Evolutionary conservation across 2,329 filamentous ascomycete species (phyloP).

Genomic region (Paecilomyces variotii): DNA sequence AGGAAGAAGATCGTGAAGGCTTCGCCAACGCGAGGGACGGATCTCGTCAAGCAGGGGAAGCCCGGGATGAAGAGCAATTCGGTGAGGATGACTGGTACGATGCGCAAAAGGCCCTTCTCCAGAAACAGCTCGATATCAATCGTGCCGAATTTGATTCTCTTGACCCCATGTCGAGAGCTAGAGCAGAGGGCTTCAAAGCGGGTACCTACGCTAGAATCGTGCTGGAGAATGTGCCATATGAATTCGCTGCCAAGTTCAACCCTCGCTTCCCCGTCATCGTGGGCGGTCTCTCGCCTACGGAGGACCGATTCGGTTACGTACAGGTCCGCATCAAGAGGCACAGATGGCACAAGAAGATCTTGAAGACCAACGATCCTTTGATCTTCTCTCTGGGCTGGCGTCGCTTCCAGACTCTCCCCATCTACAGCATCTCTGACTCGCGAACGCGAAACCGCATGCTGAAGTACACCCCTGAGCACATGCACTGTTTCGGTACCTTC

Average conservation of each 20-base stretch:
- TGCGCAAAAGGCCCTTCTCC: slow-evolving; percentile 83
- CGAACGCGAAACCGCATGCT: slow-evolving; percentile 93
- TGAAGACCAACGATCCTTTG: slow-evolving; percentile 95
- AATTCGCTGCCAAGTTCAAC: slow-evolving; percentile 79
- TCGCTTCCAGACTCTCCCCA: slow-evolving; percentile 82
- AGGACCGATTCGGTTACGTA: slow-evolving; percentile 91
- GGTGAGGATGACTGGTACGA: slow-evolving; percentile 99
- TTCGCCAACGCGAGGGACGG: slow-evolving; percentile 79
- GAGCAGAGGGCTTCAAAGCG: slow-evolving; percentile 83
- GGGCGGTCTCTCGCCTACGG: slow-evolving; percentile 84
- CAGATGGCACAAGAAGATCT: slow-evolving; percentile 97
- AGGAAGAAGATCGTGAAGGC: slow-evolving; percentile 96
- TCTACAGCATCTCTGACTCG: slow-evolving; percentile 93
- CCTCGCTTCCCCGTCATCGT: slow-evolving; percentile 76
- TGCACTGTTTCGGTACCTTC: slow-evolving; percentile 96
- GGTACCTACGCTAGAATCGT: slow-evolving; percentile 91
- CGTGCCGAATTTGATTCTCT: slow-evolving; percentile 83
- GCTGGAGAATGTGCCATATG: slow-evolving; percentile 78
- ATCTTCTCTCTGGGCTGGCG: slow-evolving; percentile 97
- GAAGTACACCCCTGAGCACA: slow-evolving; percentile 98
- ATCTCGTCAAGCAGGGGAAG: slow-evolving; percentile 61
- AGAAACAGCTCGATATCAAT: slow-evolving; percentile 96
- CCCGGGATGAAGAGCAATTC: slow-evolving; percentile 65
- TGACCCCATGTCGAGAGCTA: slow-evolving; percentile 71
- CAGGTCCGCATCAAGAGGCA: slow-evolving; percentile 96